phyloP scores from a whole-genome alignment of 345 rosid genomes.

The Eucalyptus marginata region DNA sequence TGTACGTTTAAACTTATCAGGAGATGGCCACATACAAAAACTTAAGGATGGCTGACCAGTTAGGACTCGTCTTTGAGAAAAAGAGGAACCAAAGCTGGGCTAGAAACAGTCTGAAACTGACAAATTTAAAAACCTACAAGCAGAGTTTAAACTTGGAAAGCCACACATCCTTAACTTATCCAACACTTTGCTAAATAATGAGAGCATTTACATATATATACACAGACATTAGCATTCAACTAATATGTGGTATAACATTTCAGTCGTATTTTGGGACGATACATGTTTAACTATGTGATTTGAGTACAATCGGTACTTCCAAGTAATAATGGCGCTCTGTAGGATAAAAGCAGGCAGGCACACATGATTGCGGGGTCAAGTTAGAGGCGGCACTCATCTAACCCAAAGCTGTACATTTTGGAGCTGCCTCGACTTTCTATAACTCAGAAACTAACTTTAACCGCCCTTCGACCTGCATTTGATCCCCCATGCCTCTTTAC shows the following conservation, averaged over 20 bases:
- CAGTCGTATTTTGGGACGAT: neutral
- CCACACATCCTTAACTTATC: neutral
- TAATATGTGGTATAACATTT: neutral
- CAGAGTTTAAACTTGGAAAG: neutral
- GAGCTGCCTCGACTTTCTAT: neutral
- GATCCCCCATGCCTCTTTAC: neutral
- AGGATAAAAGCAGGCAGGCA: neutral
- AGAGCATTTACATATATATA: neutral
- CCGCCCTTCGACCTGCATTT: neutral
- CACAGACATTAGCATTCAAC: neutral
- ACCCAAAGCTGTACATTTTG: neutral
- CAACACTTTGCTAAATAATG: neutral
- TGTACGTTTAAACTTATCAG: neutral
- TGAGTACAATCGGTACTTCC: neutral
- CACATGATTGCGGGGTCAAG: neutral
- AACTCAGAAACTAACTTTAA: neutral
- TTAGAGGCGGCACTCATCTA: neutral
- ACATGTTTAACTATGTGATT: neutral
- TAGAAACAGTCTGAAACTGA: neutral
- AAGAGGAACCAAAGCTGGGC: neutral
- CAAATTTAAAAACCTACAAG: neutral
- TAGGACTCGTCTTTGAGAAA: neutral
- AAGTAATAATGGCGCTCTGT: neutral
- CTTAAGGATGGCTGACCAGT: neutral
- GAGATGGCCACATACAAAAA: neutral